These are phyloP conservation scores for Rhizoclosmatium sp. DNA, from an alignment of 192 early-diverging fungal species.

Conservation along the genomic window DNA sequence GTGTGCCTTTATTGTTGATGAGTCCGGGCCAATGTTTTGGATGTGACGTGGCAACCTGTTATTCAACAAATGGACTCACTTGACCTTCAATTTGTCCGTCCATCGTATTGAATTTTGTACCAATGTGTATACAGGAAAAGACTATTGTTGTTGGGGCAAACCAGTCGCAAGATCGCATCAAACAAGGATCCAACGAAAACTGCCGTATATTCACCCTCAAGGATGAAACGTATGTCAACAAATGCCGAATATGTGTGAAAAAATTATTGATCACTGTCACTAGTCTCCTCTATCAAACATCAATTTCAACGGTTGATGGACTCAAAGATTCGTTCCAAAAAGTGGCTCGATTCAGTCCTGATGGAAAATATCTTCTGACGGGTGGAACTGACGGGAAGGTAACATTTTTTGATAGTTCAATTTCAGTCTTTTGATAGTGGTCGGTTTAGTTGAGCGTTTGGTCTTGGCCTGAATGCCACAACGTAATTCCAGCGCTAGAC, in stretches of 20 bases:
- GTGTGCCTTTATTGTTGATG: not conserved
- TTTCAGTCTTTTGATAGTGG: not conserved
- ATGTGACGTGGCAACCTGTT: not conserved
- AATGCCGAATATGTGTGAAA: not conserved
- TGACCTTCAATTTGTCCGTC: not conserved
- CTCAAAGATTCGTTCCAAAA: constrained; percentile 45
- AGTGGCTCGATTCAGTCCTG: constrained; percentile 69
- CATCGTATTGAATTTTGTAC: not conserved
- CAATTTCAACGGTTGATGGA: constrained; percentile 26
- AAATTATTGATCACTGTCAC: not conserved
- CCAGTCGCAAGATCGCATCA: constrained; percentile 62
- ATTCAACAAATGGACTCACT: not conserved
- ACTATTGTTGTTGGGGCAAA: constrained; percentile 78
- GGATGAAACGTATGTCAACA: constrained; percentile 50
- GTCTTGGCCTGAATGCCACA: constrained; percentile 67
- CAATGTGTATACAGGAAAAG: constrained; percentile 54
- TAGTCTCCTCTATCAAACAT: constrained; percentile 30
- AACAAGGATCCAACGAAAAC: constrained; percentile 78
- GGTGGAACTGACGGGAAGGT: constrained; percentile 78
- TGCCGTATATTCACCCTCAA: constrained; percentile 76
- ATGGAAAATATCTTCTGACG: constrained; percentile 70
- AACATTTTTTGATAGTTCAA: not conserved
- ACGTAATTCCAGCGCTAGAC: constrained; percentile 56
- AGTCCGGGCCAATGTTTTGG: not conserved
- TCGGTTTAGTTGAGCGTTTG: constrained; percentile 53